Evolutionary conservation across 805 yeast genomes (phyloP).

Genomic region (Ogataea pilisensis): DNA sequence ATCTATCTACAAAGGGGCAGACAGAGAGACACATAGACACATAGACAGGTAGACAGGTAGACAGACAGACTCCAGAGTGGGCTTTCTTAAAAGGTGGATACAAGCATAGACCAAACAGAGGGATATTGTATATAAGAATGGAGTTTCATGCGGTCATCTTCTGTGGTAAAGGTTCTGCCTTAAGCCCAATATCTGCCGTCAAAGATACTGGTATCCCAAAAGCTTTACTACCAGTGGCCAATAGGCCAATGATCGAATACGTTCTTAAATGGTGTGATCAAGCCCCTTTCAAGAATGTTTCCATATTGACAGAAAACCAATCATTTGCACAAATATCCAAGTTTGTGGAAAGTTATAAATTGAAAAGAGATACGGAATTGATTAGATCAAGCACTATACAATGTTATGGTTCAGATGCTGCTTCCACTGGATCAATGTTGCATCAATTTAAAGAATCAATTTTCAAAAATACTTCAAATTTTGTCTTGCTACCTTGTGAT

Average conservation of each 20-base stretch:
- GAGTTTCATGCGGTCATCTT: constrained; percentile 88
- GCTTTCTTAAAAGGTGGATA: too few species aligned
- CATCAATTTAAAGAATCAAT: constrained; percentile 42
- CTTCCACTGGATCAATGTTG: constrained; percentile 61
- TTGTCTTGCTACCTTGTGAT: constrained; percentile 91
- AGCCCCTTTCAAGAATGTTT: constrained; percentile 70
- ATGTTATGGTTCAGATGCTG: constrained; percentile 41
- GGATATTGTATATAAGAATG: too few species aligned
- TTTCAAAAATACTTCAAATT: constrained; percentile 37
- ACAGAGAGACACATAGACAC: too few species aligned
- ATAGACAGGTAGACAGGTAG: too few species aligned
- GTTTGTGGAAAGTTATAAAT: constrained; percentile 46
- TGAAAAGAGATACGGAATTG: constrained; percentile 34
- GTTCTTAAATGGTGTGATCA: constrained; percentile 90
- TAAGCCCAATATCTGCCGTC: constrained; percentile 67
- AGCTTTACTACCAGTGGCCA: constrained; percentile 86
- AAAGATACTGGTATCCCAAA: constrained; percentile 68
- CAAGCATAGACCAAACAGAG: too few species aligned
- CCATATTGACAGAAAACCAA: constrained; percentile 50
- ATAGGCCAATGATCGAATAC: constrained; percentile 81
- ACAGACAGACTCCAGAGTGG: too few species aligned
- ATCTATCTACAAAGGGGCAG: too few species aligned
- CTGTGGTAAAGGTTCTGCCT: constrained; percentile 77
- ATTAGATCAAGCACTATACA: constrained; percentile 34
- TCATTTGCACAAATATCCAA: constrained; percentile 43